Evolutionary conservation across 305 asterid genomes (phyloP).

Genomic region (Fraxinus paxiana): DNA sequence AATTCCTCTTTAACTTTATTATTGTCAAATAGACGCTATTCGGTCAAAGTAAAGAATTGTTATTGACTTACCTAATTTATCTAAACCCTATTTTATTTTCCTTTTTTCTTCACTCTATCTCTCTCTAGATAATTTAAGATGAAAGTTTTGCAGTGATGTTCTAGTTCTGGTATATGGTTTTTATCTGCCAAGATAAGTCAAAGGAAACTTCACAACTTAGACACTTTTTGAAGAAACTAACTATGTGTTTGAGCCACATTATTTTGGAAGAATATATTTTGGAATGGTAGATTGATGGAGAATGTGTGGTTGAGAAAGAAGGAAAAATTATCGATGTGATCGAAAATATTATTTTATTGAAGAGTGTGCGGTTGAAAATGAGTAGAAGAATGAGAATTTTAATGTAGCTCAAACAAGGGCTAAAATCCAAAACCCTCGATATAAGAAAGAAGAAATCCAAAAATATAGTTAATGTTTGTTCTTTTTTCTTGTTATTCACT

Average conservation of each 20-base stretch:
- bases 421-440: background rate
- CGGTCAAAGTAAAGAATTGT: background rate
- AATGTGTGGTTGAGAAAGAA: too few species aligned
- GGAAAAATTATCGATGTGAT: too few species aligned
- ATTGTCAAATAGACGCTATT: background rate
- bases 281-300: too few species aligned
- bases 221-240: background rate
- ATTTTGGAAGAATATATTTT: too few species aligned
- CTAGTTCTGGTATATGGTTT: slow-evolving; percentile 11
- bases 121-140: background rate
- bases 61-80: background rate
- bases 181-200: slow-evolving; percentile 2
- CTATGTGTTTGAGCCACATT: too few species aligned
- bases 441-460: background rate
- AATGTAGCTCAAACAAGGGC: too few species aligned
- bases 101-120: background rate
- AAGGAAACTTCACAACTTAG: slow-evolving; percentile 4
- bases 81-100: background rate
- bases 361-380: too few species aligned
- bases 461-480: background rate
- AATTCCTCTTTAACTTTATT: background rate
- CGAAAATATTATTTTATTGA: too few species aligned
- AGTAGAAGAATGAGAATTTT: too few species aligned
- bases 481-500: background rate
- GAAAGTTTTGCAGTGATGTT: background rate